Conservation (phyloP, 192 early-diverging fungal species). For the Funneliformis mosseae region DNA sequence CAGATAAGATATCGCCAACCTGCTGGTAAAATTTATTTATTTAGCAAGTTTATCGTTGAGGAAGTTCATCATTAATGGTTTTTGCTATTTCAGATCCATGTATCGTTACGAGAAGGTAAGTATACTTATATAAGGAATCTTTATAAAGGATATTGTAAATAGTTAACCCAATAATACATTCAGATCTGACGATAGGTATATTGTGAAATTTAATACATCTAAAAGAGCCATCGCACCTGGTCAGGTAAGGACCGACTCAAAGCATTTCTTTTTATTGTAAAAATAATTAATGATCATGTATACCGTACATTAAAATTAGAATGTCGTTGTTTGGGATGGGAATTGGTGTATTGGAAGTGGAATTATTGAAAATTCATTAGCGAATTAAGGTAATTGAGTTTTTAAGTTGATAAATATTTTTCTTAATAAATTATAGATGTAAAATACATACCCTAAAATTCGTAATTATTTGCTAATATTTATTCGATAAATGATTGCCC, state of each 20-base stretch:
- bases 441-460: too few species aligned
- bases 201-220: slow-evolving; percentile 39
- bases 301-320: neutral
- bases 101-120: slow-evolving; percentile 17
- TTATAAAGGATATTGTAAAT: neutral
- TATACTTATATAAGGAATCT: neutral
- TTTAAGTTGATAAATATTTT: too few species aligned
- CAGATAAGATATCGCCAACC: slow-evolving; percentile 32
- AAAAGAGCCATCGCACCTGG: slow-evolving; percentile 47
- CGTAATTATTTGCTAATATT: too few species aligned
- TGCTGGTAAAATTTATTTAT: slow-evolving; percentile 3
- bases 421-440: too few species aligned
- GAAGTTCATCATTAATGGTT: too few species aligned
- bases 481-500: too few species aligned
- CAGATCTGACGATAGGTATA: slow-evolving; percentile 28
- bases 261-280: neutral
- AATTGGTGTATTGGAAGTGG: slow-evolving; percentile 53
- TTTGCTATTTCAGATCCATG: neutral
- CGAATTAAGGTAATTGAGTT: neutral
- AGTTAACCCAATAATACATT: neutral
- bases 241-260: slow-evolving; percentile 28
- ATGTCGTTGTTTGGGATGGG: slow-evolving; percentile 47
- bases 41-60: neutral
- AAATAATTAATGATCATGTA: neutral
- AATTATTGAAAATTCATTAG: slow-evolving; percentile 38